Evolutionary conservation across 352 stramenopile genomes (phyloP).

Genomic region (Paralagenidium karlingii): DNA sequence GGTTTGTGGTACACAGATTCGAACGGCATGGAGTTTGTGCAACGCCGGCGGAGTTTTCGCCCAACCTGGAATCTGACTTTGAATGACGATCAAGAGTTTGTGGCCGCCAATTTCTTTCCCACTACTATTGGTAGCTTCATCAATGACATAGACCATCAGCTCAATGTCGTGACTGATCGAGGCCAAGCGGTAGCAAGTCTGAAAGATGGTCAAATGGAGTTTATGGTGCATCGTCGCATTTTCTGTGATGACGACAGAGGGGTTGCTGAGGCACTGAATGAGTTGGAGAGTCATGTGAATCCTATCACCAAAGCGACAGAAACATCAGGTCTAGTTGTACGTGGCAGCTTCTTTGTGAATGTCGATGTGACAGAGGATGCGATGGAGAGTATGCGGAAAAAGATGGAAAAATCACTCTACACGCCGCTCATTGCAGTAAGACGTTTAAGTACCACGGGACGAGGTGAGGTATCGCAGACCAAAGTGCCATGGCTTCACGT

Average conservation of each 20-base stretch:
- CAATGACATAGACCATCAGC: slow-evolving; percentile 69
- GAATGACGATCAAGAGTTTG: slow-evolving; percentile 84
- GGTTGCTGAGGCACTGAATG: slow-evolving; percentile 87
- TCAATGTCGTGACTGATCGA: slow-evolving; percentile 87
- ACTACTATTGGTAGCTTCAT: slow-evolving; percentile 91
- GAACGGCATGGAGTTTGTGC: slow-evolving; percentile 92
- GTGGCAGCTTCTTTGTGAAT: slow-evolving; percentile 57
- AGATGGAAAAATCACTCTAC: slow-evolving; percentile 65
- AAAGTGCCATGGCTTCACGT: slow-evolving; percentile 57
- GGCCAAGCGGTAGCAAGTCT: slow-evolving; percentile 89
- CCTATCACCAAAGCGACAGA: slow-evolving; percentile 32
- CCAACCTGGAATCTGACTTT: slow-evolving; percentile 82
- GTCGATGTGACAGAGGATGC: slow-evolving; percentile 39
- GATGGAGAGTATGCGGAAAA: slow-evolving; percentile 35
- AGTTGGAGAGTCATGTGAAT: slow-evolving; percentile 81
- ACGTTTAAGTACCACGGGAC: slow-evolving; percentile 17
- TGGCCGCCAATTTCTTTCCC: slow-evolving; percentile 96
- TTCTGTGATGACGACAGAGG: slow-evolving; percentile 89
- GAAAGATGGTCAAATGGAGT: slow-evolving; percentile 84
- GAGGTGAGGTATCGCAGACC: slow-evolving; percentile 14
- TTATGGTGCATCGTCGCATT: slow-evolving; percentile 96
- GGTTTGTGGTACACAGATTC: slow-evolving; percentile 88
- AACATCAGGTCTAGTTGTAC: slow-evolving; percentile 52
- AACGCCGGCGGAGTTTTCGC: slow-evolving; percentile 78
- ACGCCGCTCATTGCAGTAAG: slow-evolving; percentile 39